Evolutionary conservation across 805 yeast genomes (phyloP).

Genomic region (Yamadazyma kitorensis): DNA sequence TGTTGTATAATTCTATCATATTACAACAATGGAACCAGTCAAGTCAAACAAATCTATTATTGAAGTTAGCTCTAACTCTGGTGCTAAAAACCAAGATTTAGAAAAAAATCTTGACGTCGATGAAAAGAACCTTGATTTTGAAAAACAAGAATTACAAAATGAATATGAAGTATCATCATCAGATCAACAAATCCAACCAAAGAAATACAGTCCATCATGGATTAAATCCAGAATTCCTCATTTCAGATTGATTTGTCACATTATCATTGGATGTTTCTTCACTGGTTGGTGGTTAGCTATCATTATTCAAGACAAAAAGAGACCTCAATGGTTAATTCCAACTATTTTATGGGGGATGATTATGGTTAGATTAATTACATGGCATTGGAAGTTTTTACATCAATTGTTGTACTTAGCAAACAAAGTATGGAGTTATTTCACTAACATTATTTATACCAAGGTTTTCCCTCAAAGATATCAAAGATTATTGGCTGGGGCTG

Average conservation of each 20-base stretch:
- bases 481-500: constrained; percentile 44
- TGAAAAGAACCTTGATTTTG: constrained; percentile 6
- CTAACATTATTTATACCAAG: constrained; percentile 32
- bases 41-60: constrained; percentile 11
- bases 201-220: constrained; percentile 6
- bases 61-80: background rate
- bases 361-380: constrained; percentile 50
- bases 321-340: constrained; percentile 57
- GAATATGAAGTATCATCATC: constrained; percentile 9
- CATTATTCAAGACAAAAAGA: constrained; percentile 45
- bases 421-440: constrained; percentile 28
- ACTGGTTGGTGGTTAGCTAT: constrained; percentile 61
- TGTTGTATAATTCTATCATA: too few species aligned
- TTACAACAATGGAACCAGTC: constrained; percentile 12
- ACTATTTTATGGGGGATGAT: constrained; percentile 50
- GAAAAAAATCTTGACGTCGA: constrained; percentile 7
- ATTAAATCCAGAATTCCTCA: constrained; percentile 9
- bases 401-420: constrained; percentile 18
- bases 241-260: constrained; percentile 11
- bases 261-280: constrained; percentile 37
- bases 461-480: constrained; percentile 39
- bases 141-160: constrained; percentile 5
- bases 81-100: constrained; percentile 1
- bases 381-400: constrained; percentile 37
- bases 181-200: constrained; percentile 5